Percentiles rank a stretch among this genome's conserved stretches.
Evolutionary conservation across 441 rosid species (phyloP).

Genomic region (Dalechampia spathulata): DNA sequence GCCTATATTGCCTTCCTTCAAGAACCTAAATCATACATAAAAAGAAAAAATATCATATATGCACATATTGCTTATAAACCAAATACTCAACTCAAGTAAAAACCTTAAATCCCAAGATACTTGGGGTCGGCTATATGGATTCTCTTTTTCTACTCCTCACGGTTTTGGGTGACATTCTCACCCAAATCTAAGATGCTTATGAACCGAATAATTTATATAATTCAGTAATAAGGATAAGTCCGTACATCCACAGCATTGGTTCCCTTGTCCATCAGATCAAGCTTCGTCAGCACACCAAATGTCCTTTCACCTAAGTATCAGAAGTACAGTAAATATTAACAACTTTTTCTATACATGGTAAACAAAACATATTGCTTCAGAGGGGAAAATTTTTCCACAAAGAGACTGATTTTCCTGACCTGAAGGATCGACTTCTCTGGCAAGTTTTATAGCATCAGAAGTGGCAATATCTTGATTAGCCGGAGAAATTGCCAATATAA

Average conservation of each 20-base stretch:
- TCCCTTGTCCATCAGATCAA: constrained; percentile 99
- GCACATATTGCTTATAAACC: too few relatives aligned
- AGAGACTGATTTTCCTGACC: constrained; percentile 36
- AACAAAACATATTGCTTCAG: background rate
- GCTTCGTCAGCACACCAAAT: constrained; percentile 94
- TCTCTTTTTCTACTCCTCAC: too few relatives aligned
- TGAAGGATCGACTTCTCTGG: constrained; percentile 98
- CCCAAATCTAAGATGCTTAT: too few relatives aligned
- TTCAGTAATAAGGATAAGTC: constrained; percentile 9
- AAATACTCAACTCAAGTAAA: too few relatives aligned
- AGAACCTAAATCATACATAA: constrained; percentile 57
- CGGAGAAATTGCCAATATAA: constrained; percentile 97
- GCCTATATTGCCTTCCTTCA: constrained; percentile 89
- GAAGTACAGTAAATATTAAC: constrained; percentile 10
- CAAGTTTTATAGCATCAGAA: constrained; percentile 97
- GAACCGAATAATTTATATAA: constrained; percentile 9
- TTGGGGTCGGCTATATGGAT: too few relatives aligned
- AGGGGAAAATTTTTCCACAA: background rate
- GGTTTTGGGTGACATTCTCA: too few relatives aligned
- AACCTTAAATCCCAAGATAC: too few relatives aligned
- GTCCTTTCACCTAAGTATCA: constrained; percentile 82
- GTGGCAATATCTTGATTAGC: constrained; percentile 99
- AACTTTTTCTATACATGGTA: background rate
- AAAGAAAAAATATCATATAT: constrained; percentile 19
- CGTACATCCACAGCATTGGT: constrained; percentile 87